Percentiles rank a stretch among this genome's conserved stretches.
Conservation (phyloP, 345 rosid species). For the Eucalyptus polybractea region DNA sequence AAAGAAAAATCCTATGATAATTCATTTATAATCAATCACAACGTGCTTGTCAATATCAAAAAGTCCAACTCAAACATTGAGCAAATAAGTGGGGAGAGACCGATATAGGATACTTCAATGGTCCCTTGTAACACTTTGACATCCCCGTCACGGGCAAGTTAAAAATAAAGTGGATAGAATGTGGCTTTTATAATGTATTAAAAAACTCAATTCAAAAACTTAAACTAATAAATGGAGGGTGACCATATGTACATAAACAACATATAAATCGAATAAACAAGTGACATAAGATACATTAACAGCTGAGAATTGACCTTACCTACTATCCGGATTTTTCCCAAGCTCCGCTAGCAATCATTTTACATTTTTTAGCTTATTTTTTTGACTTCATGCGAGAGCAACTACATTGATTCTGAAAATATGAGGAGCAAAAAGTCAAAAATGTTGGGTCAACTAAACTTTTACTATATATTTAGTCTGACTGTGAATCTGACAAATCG, state of each 20-base stretch:
- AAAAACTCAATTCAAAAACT: too few species aligned
- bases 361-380: background rate
- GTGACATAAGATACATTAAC: rapidly evolving
- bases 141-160: rapidly evolving
- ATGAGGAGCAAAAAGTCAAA: background rate
- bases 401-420: background rate
- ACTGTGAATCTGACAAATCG: background rate
- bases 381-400: background rate
- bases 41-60: background rate
- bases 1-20: background rate
- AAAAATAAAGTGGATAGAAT: background rate
- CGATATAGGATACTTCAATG: background rate
- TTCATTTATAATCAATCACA: background rate
- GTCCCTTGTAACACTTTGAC: rapidly evolving
- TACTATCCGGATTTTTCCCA: background rate
- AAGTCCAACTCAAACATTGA: background rate
- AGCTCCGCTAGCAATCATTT: background rate
- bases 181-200: too few species aligned
- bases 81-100: background rate
- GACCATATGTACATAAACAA: rapidly evolving
- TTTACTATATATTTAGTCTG: background rate
- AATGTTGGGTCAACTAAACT: background rate
- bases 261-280: rapidly evolving
- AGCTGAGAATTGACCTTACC: background rate
- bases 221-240: background rate